Percentiles rank a stretch among this genome's conserved stretches.
phyloP scores from a whole-genome alignment of 163 green algal genomes.

The Scenedesmus sp. region DNA sequence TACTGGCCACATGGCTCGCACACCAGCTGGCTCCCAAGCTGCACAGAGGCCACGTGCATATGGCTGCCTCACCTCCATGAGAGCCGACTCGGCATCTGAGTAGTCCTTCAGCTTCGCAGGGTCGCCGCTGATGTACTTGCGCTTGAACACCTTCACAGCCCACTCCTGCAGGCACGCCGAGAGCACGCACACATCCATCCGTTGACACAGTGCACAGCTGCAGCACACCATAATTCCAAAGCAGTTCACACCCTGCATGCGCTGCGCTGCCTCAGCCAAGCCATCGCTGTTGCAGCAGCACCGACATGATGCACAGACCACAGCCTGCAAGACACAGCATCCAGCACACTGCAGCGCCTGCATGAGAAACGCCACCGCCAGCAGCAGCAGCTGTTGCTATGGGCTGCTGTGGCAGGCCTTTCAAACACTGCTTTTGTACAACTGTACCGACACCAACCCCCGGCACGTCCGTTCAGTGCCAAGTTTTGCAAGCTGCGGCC shows the following conservation, averaged over 20 bases:
- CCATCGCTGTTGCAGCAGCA: neutral
- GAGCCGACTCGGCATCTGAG: slow-evolving; percentile 54
- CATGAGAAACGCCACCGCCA: neutral
- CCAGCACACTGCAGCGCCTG: neutral
- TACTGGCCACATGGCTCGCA: too few relatives aligned
- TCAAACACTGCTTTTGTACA: too few relatives aligned
- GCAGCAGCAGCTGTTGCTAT: neutral
- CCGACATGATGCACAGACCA: too few relatives aligned
- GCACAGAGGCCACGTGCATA: too few relatives aligned
- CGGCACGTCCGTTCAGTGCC: too few relatives aligned
- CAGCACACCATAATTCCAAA: neutral
- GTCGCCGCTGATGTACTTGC: slow-evolving; percentile 69
- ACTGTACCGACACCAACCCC: too few relatives aligned
- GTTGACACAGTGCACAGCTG: neutral
- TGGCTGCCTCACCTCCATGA: slow-evolving; percentile 49
- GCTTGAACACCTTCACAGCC: slow-evolving; percentile 77
- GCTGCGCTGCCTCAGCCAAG: neutral
- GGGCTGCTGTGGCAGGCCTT: too few relatives aligned
- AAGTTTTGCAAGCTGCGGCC: too few relatives aligned
- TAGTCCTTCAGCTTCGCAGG: slow-evolving; percentile 69
- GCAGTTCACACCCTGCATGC: too few relatives aligned
- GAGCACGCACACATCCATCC: neutral
- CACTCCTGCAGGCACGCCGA: slow-evolving; percentile 73
- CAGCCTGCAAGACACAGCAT: neutral
- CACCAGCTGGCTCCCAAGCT: too few relatives aligned